Conservation (phyloP, 2,329 filamentous ascomycete genomes). For the Chaetomium sp. region DNA sequence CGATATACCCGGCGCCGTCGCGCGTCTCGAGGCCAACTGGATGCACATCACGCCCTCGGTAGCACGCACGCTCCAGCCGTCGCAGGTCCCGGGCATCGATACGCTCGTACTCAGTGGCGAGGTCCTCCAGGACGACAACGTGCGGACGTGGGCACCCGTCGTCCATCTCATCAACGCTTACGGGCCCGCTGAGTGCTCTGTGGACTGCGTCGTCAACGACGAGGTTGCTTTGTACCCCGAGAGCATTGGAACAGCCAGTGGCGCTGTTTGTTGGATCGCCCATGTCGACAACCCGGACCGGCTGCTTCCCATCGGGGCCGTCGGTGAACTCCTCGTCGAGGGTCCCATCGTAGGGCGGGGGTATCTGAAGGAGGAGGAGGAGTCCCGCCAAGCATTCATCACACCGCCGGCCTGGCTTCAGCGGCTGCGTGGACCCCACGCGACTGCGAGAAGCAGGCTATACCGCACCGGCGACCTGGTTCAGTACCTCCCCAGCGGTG, state of each 20-base stretch:
- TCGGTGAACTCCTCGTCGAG: conserved; percentile 3
- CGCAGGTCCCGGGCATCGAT: conserved; percentile 12
- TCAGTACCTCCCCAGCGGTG: conserved; percentile 23
- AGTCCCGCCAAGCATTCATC: conserved; percentile 29
- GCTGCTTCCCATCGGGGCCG: conserved; percentile 1
- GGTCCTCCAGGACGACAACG: conserved; percentile 12
- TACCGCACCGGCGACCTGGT: conserved; percentile 44
- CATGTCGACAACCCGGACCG: conserved; percentile 1
- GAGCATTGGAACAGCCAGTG: conserved; percentile 3
- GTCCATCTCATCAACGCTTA: conserved; percentile 11
- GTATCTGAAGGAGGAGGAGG: conserved; percentile 1
- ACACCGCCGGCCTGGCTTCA: background rate
- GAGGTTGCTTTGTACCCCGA: conserved; percentile 8
- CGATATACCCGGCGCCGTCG: background rate
- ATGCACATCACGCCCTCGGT: conserved; percentile 8
- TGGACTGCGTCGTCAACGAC: conserved; percentile 2
- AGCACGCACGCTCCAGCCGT: conserved; percentile 14
- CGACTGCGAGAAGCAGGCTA: background rate
- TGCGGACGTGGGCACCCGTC: conserved; percentile 12
- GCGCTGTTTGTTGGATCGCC: conserved; percentile 1
- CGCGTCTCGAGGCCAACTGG: conserved; percentile 1
- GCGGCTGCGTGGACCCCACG: conserved; percentile 13
- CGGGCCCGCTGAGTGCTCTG: conserved; percentile 20
- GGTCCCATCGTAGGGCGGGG: conserved; percentile 5
- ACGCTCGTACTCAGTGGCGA: conserved; percentile 21